Evolutionary conservation across 805 yeast genomes (phyloP).

Genomic region (Brettanomyces naardenensis): DNA sequence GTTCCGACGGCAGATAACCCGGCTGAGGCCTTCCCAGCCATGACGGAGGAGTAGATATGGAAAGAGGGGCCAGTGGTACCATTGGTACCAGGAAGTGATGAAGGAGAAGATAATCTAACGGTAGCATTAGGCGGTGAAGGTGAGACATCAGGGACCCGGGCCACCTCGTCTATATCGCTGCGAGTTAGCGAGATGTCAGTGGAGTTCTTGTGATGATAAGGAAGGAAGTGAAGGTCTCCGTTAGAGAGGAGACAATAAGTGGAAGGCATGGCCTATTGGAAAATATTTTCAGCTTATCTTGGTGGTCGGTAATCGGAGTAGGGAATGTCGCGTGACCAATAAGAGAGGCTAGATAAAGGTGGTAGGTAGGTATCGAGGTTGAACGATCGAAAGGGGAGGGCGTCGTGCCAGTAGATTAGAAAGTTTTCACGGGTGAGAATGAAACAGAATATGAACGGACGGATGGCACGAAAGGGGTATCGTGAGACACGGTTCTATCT

Average conservation of each 20-base stretch:
- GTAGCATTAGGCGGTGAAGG: constrained; percentile 1
- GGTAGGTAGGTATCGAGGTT: no score
- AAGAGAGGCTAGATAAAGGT: no score
- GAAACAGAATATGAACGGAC: no score
- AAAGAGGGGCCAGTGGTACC: background rate
- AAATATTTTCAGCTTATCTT: no score
- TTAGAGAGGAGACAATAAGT: constrained; percentile 13
- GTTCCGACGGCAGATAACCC: background rate
- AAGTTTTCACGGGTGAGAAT: no score
- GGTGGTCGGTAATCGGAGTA: no score
- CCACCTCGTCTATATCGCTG: constrained; percentile 1
- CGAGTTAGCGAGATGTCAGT: constrained; percentile 2
- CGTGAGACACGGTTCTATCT: no score
- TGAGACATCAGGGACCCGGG: background rate
- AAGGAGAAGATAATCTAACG: background rate
- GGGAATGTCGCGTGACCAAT: no score
- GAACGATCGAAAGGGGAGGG: no score
- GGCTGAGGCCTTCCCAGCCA: background rate
- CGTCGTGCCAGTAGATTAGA: no score
- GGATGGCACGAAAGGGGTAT: no score
- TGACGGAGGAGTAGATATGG: background rate
- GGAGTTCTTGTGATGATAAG: constrained; percentile 7
- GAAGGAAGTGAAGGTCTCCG: constrained; percentile 13
- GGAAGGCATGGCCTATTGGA: constrained; percentile 7
- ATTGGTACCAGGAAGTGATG: background rate